Evolutionary conservation across 352 stramenopile genomes (phyloP).

Genomic region (Phytophthora rubi): DNA sequence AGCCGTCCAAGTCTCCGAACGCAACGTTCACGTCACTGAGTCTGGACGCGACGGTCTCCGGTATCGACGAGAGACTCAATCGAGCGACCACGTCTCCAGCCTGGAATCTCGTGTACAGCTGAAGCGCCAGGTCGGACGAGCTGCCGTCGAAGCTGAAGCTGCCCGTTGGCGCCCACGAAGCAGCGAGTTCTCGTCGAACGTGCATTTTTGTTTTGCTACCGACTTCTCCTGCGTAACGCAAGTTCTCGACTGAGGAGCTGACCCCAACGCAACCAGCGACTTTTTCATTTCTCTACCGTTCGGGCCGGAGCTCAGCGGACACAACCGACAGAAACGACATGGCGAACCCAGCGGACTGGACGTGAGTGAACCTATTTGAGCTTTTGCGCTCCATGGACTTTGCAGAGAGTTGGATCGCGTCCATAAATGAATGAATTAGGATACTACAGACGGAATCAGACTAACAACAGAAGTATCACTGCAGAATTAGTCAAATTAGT

Average conservation of each 20-base stretch:
- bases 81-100: slow-evolving; percentile 11
- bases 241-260: slow-evolving; percentile 14
- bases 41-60: slow-evolving; percentile 21
- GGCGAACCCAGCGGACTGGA: too few relatives aligned
- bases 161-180: slow-evolving; percentile 18
- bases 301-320: too few relatives aligned
- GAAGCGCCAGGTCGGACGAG: slow-evolving; percentile 40
- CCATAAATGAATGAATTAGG: too few relatives aligned
- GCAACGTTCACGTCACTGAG: slow-evolving; percentile 18
- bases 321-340: too few relatives aligned
- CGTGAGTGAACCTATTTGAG: too few relatives aligned
- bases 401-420: too few relatives aligned
- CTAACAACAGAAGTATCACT: too few relatives aligned
- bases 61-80: slow-evolving; percentile 20
- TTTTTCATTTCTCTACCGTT: too few relatives aligned
- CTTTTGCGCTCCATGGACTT: too few relatives aligned
- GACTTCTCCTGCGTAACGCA: not conserved
- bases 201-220: not conserved
- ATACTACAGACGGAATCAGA: too few relatives aligned
- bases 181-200: slow-evolving; percentile 10
- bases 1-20: slow-evolving; percentile 33
- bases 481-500: too few relatives aligned
- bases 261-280: too few relatives aligned
- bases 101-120: slow-evolving; percentile 30
- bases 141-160: slow-evolving; percentile 35